Conservation (phyloP, 495 filamentous ascomycete genomes). For the Penicillium dipodomyicola region DNA sequence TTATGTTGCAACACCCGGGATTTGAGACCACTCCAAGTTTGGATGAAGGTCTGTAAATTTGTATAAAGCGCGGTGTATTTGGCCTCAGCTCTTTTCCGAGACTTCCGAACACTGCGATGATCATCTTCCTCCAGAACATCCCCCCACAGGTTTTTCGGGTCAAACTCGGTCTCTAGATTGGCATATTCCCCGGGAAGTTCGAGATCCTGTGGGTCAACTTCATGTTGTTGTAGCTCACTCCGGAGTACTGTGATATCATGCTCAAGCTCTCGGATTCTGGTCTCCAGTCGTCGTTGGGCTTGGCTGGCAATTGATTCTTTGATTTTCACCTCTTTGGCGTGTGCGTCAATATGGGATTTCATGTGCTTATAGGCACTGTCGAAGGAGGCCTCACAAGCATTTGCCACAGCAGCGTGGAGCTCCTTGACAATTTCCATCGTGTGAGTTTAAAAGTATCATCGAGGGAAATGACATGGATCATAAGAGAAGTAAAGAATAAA, state of each 20-base stretch:
- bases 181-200: conserved; percentile 11
- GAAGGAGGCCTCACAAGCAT: conserved; percentile 33
- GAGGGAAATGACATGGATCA: not conserved
- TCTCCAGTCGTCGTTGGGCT: conserved; percentile 20
- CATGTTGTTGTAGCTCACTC: conserved; percentile 23
- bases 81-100: conserved; percentile 16
- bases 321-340: conserved; percentile 22
- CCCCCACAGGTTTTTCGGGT: conserved; percentile 11
- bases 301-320: conserved; percentile 24
- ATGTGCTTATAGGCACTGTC: conserved; percentile 32
- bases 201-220: conserved; percentile 14
- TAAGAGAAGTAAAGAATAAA: not conserved
- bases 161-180: conserved; percentile 12
- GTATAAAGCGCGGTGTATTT: conserved; percentile 39
- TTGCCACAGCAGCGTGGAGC: conserved; percentile 34
- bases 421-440: conserved; percentile 42
- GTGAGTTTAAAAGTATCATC: not conserved
- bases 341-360: conserved; percentile 28
- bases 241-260: conserved; percentile 25
- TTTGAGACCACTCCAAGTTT: conserved; percentile 31
- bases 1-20: conserved; percentile 36
- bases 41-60: conserved; percentile 25
- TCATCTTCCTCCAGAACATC: conserved; percentile 26
- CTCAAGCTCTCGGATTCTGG: conserved; percentile 27
- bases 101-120: conserved; percentile 10